Base-by-base conservation (phyloP, 257 asterid species). In the Nicotiana noctiflora region DNA sequence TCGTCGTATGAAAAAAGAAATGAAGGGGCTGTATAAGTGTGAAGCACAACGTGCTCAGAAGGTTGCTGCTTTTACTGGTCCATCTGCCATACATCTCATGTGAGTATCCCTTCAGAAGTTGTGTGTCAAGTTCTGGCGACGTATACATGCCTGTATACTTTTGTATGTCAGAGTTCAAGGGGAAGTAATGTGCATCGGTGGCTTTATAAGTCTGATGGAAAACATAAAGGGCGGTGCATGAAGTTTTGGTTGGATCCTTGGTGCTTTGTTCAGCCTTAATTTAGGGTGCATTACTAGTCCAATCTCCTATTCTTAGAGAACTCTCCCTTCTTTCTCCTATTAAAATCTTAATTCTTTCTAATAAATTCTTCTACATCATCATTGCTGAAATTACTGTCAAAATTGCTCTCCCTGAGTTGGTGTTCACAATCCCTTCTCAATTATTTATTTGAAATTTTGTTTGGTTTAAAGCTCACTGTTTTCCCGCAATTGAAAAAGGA, bases 31-130 rank as follows among this genome's bases (percentile, higher is more conserved):
- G 17, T 96, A 92, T 85, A 94, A 91, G 83, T 85, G 82, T 29
- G 99, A 96, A 85, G 88, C 91, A 76, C 92, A 90, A 60, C 96
- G 62, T 51, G 99, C 99, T 70, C 99, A 93, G 87, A 96, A 88
- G 82, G 96, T 94, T 21, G 98, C 98, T 82, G 99, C 99, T 79
- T 84, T 87, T 83, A 86, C 97, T 32, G 95, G 96, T 31, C 99
- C 99, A 86, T 91, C 98, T 34, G 81, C 97, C 25, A 89, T 92
- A 80, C 99, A 90, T 90, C 91, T 96, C 79, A 89, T 91, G 99
- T 96, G 84, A 91, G 87, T 63, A 60, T 81, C 18, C 53, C 46
- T 74, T 75, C 76, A 63, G 77, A 79, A 64, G 29, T 44, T 57
- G 32, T 63, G 21, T 34, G 27, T 40, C 44, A 49, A 25, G 25